A percentile compares a stretch with the other conserved stretches of the same genome.
Evolutionary conservation across 345 rosid genomes (phyloP).

Genomic region (Melaleuca alternifolia): DNA sequence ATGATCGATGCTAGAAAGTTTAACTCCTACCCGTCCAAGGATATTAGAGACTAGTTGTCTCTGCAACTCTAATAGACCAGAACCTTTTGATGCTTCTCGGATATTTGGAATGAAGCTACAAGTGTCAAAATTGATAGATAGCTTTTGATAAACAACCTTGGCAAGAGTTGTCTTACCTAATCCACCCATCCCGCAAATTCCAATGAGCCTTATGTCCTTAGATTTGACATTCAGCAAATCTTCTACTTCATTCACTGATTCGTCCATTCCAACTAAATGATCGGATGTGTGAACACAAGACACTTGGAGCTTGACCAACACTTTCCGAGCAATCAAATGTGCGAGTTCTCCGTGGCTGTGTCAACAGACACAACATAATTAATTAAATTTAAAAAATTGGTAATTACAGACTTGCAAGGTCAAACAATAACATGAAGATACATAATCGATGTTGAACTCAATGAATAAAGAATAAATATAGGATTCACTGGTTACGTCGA

Average conservation of each 20-base stretch:
- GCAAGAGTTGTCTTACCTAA: slow-evolving; percentile 1
- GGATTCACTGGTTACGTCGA: too few relatives aligned
- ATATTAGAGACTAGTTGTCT: background rate
- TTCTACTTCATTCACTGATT: background rate
- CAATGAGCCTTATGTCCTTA: background rate
- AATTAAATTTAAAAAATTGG: too few relatives aligned
- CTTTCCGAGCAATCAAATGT: background rate
- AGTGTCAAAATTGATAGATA: background rate
- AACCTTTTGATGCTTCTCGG: background rate
- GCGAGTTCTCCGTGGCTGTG: background rate
- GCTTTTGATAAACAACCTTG: background rate
- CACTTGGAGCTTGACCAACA: background rate
- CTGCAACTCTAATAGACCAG: background rate
- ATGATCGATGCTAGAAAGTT: background rate
- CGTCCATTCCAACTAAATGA: background rate
- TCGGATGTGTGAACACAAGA: background rate
- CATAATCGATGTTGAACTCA: too few relatives aligned
- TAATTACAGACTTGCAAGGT: too few relatives aligned
- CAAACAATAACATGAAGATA: background rate
- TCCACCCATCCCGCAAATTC: background rate
- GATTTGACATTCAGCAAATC: background rate
- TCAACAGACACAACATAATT: background rate
- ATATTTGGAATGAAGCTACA: background rate
- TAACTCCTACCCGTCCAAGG: background rate
- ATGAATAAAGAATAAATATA: too few relatives aligned